Percentiles rank a stretch among this genome's conserved stretches.
These are phyloP conservation scores for Effrenium voratum DNA, from an alignment of 73 alveolate genomes.

Conservation along the genomic window DNA sequence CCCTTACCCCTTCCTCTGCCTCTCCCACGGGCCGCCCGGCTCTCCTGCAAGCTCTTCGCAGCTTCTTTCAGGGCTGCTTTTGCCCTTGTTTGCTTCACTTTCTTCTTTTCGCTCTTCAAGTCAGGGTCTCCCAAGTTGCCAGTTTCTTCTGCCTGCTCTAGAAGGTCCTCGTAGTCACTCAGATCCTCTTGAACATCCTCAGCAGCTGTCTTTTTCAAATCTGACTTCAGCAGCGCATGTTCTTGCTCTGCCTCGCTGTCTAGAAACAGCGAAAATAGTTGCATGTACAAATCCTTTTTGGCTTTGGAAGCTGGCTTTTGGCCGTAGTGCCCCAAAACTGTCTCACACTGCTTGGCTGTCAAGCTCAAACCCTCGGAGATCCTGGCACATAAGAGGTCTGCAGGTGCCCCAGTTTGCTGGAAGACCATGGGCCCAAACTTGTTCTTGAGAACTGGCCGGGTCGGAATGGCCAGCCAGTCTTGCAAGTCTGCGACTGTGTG, in stretches of 20 bases:
- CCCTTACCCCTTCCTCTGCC: background rate
- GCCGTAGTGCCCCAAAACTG: background rate
- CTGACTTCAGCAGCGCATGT: background rate
- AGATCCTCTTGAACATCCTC: background rate
- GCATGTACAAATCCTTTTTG: background rate
- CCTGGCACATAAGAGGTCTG: background rate
- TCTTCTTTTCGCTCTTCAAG: background rate
- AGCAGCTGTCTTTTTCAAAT: background rate
- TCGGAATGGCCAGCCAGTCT: background rate
- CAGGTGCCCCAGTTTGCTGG: background rate
- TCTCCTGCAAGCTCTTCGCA: background rate
- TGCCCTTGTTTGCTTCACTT: background rate
- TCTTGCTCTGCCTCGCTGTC: background rate
- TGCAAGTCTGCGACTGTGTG: background rate
- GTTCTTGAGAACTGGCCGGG: background rate
- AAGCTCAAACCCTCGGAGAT: background rate
- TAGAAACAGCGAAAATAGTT: background rate
- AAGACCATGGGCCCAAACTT: background rate
- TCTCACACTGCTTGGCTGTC: background rate
- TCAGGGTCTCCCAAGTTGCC: background rate
- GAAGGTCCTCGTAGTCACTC: background rate
- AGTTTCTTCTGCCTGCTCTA: background rate
- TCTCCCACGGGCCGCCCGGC: too few species aligned
- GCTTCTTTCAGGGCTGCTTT: background rate
- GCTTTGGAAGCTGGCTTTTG: background rate